These are phyloP conservation scores for Seminavis robusta DNA, from an alignment of 108 stramenopile species.

Conservation along the genomic window DNA sequence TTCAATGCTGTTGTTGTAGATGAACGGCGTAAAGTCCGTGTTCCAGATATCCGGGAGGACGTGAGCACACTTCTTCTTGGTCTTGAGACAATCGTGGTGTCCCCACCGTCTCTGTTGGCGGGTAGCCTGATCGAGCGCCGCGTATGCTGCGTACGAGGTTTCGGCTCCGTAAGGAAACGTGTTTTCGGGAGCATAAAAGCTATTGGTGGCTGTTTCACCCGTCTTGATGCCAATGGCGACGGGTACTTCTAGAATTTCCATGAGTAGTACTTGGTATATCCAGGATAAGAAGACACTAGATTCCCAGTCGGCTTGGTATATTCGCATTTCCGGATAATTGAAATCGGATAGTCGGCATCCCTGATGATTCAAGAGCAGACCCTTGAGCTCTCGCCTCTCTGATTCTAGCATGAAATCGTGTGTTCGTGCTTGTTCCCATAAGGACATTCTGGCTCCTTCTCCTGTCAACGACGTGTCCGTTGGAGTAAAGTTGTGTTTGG, in stretches of 20 bases:
- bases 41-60: constrained; percentile 20
- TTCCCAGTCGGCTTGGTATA: constrained; percentile 27
- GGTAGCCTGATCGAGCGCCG: background rate
- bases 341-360: constrained; percentile 3
- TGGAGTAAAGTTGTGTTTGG: no score
- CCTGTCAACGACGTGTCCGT: no score
- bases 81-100: background rate
- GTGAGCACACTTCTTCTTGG: constrained; percentile 23
- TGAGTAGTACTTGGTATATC: constrained; percentile 28
- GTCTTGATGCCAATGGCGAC: constrained; percentile 15
- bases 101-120: no score
- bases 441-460: no score
- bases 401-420: no score
- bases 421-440: no score
- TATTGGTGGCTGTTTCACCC: background rate
- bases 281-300: constrained; percentile 16
- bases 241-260: constrained; percentile 26
- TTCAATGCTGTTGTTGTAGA: no score
- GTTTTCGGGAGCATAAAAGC: constrained; percentile 15
- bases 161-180: background rate
- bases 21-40: background rate
- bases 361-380: no score
- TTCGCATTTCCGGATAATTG: constrained; percentile 21
- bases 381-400: no score
- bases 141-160: background rate